Evolutionary conservation across 1,284 basidiomycete species (phyloP), one percentile per base, ranked within the genome.

Genomic region (Cutaneotrichosporon curvatum): DNA sequence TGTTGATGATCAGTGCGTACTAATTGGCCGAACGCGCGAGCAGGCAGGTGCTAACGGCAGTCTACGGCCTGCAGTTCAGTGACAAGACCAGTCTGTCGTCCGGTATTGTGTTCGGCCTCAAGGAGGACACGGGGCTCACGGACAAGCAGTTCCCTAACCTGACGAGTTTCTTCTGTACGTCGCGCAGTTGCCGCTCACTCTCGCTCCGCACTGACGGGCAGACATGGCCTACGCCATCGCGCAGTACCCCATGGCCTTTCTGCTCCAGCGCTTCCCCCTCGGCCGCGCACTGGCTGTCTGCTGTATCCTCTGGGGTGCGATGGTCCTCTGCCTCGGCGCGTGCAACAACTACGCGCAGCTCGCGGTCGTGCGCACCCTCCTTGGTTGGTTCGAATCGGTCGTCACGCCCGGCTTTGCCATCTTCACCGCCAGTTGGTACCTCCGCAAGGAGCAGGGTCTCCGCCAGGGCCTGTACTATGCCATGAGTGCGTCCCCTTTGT

Each of bases 401-500:
- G 40, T 64, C 47, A 61, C 59, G 2, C 62, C 62, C 23, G 59
- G 57, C 20, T 64, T 64, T 47, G 51, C 51, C 2, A 49, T 50
- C 44, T 34, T 50, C 23, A 46, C 40, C 3, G 22, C 50, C 4
- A 38, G 46, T 2, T 52, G 50, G 50, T 52, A 48, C 21, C 40
- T 52, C 10, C 50, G 50, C 15, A 40, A 39, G n/a, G 50, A 52
- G 32, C 50, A 52, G 40, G 36, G 34, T 1, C 31, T 48, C 16
- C 46, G 60, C 16, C 51, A 51, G 35, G 44, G 37, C 22, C 28
- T 59, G 30, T 61, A 58, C 49, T 57, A 56, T 34, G 43, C 61
- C 2, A 61, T 61, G 61, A 63, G 51, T 53, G 19, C 19, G 51
- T 53, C 31, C 0, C 30, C 10, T 9, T 30, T 28, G n/a, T 12